Evolutionary conservation across 768 basidiomycete genomes (phyloP).

Genomic region (Auriculariales sp.): DNA sequence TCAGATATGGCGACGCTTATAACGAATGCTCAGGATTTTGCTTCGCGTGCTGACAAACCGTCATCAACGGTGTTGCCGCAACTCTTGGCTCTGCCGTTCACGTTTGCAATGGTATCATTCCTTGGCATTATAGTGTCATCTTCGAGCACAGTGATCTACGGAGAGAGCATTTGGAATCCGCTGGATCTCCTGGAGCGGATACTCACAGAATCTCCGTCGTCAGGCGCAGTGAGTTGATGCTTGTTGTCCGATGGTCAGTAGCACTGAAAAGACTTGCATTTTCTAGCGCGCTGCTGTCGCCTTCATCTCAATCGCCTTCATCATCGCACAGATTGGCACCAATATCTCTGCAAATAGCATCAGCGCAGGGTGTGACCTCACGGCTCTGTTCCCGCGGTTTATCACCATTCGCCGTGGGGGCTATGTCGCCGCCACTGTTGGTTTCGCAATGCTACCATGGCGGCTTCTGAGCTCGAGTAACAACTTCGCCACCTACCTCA

Average conservation of each 20-base stretch:
- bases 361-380: constrained; percentile 72
- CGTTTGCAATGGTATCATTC: constrained; percentile 62
- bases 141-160: constrained; percentile 60
- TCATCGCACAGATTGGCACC: constrained; percentile 59
- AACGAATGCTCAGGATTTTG: constrained; percentile 66
- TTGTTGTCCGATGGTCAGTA: constrained; percentile 8
- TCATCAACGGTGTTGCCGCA: constrained; percentile 42
- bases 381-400: constrained; percentile 61
- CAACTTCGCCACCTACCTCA: constrained; percentile 67
- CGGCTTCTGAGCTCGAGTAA: constrained; percentile 60
- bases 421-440: constrained; percentile 67
- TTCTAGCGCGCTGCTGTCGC: constrained; percentile 29
- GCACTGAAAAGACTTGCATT: constrained; percentile 6
- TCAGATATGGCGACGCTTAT: constrained; percentile 5
- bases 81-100: constrained; percentile 53
- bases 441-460: constrained; percentile 65
- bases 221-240: constrained; percentile 51
- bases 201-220: constrained; percentile 45
- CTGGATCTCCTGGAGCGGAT: constrained; percentile 57
- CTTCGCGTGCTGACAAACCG: constrained; percentile 37
- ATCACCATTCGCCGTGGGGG: constrained; percentile 78
- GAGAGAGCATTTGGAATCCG: constrained; percentile 66
- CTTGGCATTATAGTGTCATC: constrained; percentile 74
- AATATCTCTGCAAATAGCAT: constrained; percentile 77
- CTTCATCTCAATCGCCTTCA: constrained; percentile 68